phyloP scores from a whole-genome alignment of 2,329 filamentous ascomycete species.

The Pezicula rhizophila region DNA sequence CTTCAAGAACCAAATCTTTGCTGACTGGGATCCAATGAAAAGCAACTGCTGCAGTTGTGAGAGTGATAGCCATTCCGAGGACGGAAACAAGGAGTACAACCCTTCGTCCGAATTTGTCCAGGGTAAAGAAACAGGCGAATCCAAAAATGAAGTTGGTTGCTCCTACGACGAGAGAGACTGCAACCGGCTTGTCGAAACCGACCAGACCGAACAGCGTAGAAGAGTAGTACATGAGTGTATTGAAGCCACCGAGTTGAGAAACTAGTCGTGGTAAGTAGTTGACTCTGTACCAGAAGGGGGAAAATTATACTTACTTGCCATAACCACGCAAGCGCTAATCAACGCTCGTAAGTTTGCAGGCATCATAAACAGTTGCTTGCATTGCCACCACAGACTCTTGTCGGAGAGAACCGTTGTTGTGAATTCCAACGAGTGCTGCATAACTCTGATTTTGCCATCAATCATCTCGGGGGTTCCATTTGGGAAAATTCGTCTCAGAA shows the following conservation, averaged over 20 bases:
- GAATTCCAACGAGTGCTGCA: slow-evolving; percentile 33
- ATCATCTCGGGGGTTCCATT: slow-evolving; percentile 35
- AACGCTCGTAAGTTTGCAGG: slow-evolving; percentile 38
- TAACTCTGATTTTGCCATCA: slow-evolving; percentile 35
- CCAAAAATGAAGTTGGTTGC: slow-evolving; percentile 43
- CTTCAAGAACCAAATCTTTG: slow-evolving; percentile 22
- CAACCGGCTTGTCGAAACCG: slow-evolving; percentile 41
- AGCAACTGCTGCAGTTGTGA: slow-evolving; percentile 36
- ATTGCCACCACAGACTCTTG: background rate
- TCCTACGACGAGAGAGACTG: slow-evolving; percentile 37
- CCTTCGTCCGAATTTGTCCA: slow-evolving; percentile 40
- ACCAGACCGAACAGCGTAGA: slow-evolving; percentile 38
- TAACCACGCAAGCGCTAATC: slow-evolving; percentile 38
- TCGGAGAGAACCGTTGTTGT: slow-evolving; percentile 28
- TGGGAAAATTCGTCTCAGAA: slow-evolving; percentile 33
- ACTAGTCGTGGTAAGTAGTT: slow-evolving; percentile 21
- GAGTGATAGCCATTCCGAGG: slow-evolving; percentile 39
- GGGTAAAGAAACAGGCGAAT: slow-evolving; percentile 37
- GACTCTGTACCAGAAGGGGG: background rate
- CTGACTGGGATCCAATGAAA: slow-evolving; percentile 41
- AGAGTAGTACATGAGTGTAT: slow-evolving; percentile 37
- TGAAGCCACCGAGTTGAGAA: slow-evolving; percentile 39
- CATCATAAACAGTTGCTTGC: slow-evolving; percentile 37
- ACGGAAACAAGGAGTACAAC: slow-evolving; percentile 37
- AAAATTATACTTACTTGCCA: slow-evolving; percentile 25